Evolutionary conservation across 2,329 filamentous ascomycete species (phyloP), one percentile per base, ranked within the genome.

Genomic region (Alternaria sp.): DNA sequence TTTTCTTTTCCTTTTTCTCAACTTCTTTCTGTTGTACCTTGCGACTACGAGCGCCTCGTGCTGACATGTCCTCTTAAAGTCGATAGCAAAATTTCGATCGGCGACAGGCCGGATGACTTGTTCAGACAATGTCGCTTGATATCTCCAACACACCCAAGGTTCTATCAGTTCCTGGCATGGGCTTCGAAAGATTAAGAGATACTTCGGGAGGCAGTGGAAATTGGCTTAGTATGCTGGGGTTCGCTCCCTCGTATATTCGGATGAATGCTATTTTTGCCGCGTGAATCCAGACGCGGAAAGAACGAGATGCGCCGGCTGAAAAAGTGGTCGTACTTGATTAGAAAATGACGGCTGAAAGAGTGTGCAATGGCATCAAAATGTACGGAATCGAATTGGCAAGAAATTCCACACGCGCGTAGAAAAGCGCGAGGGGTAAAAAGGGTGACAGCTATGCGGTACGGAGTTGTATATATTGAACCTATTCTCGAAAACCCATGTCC

Each of bases 21-120:
- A 81, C 79, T 43, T 80, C 73, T 60, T 81, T 81, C 30, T 73
- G 69, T 58, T 79, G 74, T n/a, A 75, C 77, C 67, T 81, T 81
- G 6, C 80, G 76, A 58, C 78, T 77, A 21, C 77, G 71, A 13
- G 79, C 79, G 40, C 80, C 80, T 71, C 80, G 69, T 59, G 78
- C 79, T 28, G 80, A 80, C 80, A 81, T 81, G 23, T 51, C 67
- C 21, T 53, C 40, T 52, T 46, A 51, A 57, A 32, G 9, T 25
- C 28, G 28, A 26, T 26, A 32, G 21, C 13, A 25, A 15, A 17
- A 45, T 11, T 36, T 28, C n/a, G 30, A 19, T 52, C 12, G n/a
- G 47, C 12, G 19, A 32, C 13, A 23, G 15, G 19, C 23, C 21
- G 19, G 9, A 40, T 51, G 30, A 7, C 21, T n/a, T 36, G 19